These are phyloP conservation scores for Rhodotorula diobovata DNA, from an alignment of 768 basidiomycete species.

Conservation along the genomic window DNA sequence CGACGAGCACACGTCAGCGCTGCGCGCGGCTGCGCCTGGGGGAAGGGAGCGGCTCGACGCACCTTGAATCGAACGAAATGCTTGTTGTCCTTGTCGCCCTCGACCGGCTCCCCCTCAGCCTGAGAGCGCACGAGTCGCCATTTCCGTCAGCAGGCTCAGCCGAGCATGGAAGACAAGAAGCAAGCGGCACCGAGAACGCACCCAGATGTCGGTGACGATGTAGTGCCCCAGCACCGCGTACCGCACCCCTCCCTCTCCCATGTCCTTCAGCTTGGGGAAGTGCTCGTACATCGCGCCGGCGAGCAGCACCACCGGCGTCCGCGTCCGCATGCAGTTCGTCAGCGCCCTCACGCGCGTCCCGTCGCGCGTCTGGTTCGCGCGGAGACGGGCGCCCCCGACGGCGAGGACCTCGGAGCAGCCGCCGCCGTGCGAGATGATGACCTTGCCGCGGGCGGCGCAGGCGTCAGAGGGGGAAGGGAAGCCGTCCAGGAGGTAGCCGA, in stretches of 20 bases:
- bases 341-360: slow-evolving; percentile 26
- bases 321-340: slow-evolving; percentile 18
- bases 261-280: slow-evolving; percentile 10
- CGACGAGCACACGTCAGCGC: no score
- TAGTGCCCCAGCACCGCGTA: slow-evolving; percentile 31
- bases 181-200: no score
- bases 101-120: slow-evolving; percentile 22
- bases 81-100: neutral
- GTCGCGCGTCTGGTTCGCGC: slow-evolving; percentile 3
- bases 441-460: slow-evolving; percentile 7
- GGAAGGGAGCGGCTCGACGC: neutral
- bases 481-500: slow-evolving; percentile 35
- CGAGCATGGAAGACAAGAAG: neutral
- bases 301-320: slow-evolving; percentile 26
- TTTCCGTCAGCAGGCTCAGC: no score
- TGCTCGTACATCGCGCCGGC: slow-evolving; percentile 16
- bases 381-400: slow-evolving; percentile 12
- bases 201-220: slow-evolving; percentile 26
- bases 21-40: fast-evolving
- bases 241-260: neutral
- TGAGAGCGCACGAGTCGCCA: neutral
- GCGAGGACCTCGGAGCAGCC: slow-evolving; percentile 13
- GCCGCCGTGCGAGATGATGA: slow-evolving; percentile 37
- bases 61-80: slow-evolving; percentile 31
- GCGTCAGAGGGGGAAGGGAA: slow-evolving; percentile 19